Evolutionary conservation across 2,329 filamentous ascomycete genomes (phyloP).

Genomic region (Beauveria varroae): DNA sequence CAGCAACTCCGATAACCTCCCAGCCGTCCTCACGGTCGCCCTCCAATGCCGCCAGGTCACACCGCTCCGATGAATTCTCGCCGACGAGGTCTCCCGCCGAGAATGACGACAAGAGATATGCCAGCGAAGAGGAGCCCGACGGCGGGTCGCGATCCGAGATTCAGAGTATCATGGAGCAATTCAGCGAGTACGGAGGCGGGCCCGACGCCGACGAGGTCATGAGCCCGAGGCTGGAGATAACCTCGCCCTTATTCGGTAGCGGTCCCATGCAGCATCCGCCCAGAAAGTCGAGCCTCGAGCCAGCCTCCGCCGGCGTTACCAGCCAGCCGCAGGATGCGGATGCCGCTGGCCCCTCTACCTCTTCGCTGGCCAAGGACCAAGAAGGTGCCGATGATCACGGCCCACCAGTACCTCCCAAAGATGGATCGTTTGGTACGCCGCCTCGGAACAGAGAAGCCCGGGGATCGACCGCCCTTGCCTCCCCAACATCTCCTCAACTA

Average conservation of each 20-base stretch:
- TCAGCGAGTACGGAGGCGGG: constrained; percentile 65
- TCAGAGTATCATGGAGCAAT: constrained; percentile 96
- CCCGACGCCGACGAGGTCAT: constrained; percentile 78
- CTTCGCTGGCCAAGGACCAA: constrained; percentile 31
- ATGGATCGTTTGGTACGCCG: constrained; percentile 38
- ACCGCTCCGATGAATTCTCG: constrained; percentile 36
- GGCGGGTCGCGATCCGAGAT: constrained; percentile 76
- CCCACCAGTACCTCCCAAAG: constrained; percentile 54
- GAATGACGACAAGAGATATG: constrained; percentile 49
- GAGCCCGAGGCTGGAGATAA: constrained; percentile 78
- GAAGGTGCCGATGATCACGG: constrained; percentile 37
- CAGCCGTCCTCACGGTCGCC: constrained; percentile 52
- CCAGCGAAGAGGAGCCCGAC: constrained; percentile 58
- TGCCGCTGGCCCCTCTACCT: constrained; percentile 27
- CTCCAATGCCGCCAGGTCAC: constrained; percentile 45
- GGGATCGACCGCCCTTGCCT: constrained; percentile 18
- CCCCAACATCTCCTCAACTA: constrained; percentile 39
- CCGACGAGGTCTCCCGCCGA: constrained; percentile 43
- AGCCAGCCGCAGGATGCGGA: constrained; percentile 41
- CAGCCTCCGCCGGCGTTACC: constrained; percentile 29
- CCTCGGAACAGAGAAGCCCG: constrained; percentile 32
- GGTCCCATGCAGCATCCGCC: constrained; percentile 65
- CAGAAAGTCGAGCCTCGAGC: constrained; percentile 79
- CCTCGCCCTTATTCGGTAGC: constrained; percentile 64
- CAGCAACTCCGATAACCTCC: constrained; percentile 47